Evolutionary conservation across 257 asterid genomes (phyloP), one percentile per base, ranked within the genome.

Genomic region (Solanum tarijense): DNA sequence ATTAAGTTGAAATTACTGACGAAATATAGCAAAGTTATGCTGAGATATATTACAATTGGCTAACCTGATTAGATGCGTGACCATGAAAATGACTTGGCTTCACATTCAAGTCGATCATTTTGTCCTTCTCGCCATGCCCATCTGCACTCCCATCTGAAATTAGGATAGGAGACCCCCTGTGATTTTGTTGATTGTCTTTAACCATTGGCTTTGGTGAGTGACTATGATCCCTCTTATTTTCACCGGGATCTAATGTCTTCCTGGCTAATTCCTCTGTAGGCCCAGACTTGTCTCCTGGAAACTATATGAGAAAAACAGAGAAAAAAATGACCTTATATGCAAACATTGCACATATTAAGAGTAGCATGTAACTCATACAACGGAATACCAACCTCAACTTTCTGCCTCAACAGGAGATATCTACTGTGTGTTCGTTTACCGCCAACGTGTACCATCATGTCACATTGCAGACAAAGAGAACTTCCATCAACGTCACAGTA

Each of bases 391-490:
- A 97, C 99, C 99, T 97, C 96, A 60, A 94, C 91, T 93, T 96
- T 95, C 93, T 97, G 98, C 92, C 98, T 94, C 87, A 95, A 87
- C 85, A 97, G 89, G 82, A 97, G 99, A 94, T 94, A 95, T 88
- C 99, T 90, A 69, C 95, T 94, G 86, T 97, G 99, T 82, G 98
- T 97, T 95, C 98, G 91, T 94, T 97, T 97, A 65, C 98, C 96
- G 36, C 96, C 99, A 68, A 95, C 99, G 87, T 97, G 99, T 83
- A 95, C 98, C 81, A 90, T 91, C 97, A 93, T 92, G 88, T 97
- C 99, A 81, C 99, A 97, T 93, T 94, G 98, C 89, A 94, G 93
- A 89, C 99, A 96, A 41, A 97, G 98, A 87, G 99, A 94, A 88
- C 96, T 95, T 87, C 99, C 99, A 88, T 97, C 99, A 83, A 94